phyloP scores from a whole-genome alignment of 139 green algal genomes.

The Pedinophyceae sp. region DNA sequence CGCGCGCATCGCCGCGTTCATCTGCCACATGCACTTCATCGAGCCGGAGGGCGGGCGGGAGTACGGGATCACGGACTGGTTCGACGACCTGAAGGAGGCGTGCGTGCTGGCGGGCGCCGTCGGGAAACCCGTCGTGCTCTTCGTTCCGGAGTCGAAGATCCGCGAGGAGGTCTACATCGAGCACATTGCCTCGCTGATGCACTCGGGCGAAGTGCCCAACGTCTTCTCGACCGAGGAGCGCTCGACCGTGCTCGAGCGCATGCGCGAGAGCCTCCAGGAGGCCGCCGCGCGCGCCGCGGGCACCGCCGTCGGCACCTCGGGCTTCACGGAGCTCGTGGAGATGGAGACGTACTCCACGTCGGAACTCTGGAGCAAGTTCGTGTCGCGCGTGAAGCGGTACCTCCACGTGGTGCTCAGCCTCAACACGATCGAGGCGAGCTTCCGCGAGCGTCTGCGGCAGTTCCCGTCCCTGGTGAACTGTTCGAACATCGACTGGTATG shows the following conservation, averaged over 20 bases:
- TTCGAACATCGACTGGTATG: constrained; percentile 17
- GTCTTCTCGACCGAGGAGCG: constrained; percentile 31
- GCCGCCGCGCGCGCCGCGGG: too few species aligned
- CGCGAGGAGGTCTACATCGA: constrained; percentile 23
- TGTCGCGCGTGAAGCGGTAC: constrained; percentile 27
- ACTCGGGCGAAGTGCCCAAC: constrained; percentile 46
- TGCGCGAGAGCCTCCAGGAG: constrained; percentile 14
- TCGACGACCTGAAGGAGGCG: constrained; percentile 17
- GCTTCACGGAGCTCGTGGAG: constrained; percentile 13
- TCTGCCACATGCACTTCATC: constrained; percentile 33
- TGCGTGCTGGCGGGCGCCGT: constrained; percentile 9
- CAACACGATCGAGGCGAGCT: constrained; percentile 40
- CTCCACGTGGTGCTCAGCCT: constrained; percentile 55
- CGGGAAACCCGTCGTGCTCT: constrained; percentile 17
- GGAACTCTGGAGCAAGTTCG: constrained; percentile 5
- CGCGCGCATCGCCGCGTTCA: constrained; percentile 32
- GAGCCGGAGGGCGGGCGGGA: constrained; percentile 54
- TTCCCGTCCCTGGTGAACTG: constrained; percentile 14
- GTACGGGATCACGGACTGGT: constrained; percentile 49
- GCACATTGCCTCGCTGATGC: constrained; percentile 21
- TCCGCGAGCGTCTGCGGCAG: constrained; percentile 17
- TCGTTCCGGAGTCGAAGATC: constrained; percentile 29
- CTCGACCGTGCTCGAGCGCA: constrained; percentile 11
- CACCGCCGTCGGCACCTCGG: constrained; percentile 14
- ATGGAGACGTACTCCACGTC: too few species aligned